Base-by-base conservation (phyloP, 345 rosid species). In the Dipteronia dyeriana region DNA sequence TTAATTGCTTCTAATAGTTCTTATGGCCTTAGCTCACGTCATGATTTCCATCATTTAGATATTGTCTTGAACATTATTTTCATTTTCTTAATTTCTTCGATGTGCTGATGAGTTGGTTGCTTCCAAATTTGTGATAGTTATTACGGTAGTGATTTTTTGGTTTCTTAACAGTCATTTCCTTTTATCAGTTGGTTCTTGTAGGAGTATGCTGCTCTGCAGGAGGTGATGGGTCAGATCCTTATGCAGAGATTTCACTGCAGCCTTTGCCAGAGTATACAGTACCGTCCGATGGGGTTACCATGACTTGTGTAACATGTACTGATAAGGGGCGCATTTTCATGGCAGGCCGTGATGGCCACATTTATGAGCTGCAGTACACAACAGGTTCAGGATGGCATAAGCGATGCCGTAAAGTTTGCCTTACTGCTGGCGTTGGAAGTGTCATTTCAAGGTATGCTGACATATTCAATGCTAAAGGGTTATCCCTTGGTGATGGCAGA, bases 381-480 rank as follows among this genome's bases (percentile, higher is more conserved):
- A 87, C 95, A 77, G 97, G 97, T 75, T 92, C 99, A 61, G 94
- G 94, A 67, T 94, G 97, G 98, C 86, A 92, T 74, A 94, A 91
- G 80, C 89, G 93, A 25, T 96, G 97, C 63, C 93, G 97, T 60
- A 96, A 96, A 84, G 90, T 96, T 73, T 96, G 98, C 87, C 93
- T 90, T 71, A 96, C 99, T 64, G 87, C 99, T 38, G 97, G 99
- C 29, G 88, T 96, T 81, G 94, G 99, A 74, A 96, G 96, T 88
- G 88, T 90, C 82, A 90, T 96, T 83, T 92, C 99, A 61, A 92
- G 98, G 99, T 92, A 87, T 71, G 56, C 74, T 73, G 57, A 74
- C 8, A 25, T 47, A 66, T 74, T 60, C 78, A 39, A 29, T 71
- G 70, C 22, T 69, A 74, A 22, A 71, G 66, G 61, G 38, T 66